Conservation (phyloP, 2,329 filamentous ascomycete genomes). For the Colletotrichum melonis region DNA sequence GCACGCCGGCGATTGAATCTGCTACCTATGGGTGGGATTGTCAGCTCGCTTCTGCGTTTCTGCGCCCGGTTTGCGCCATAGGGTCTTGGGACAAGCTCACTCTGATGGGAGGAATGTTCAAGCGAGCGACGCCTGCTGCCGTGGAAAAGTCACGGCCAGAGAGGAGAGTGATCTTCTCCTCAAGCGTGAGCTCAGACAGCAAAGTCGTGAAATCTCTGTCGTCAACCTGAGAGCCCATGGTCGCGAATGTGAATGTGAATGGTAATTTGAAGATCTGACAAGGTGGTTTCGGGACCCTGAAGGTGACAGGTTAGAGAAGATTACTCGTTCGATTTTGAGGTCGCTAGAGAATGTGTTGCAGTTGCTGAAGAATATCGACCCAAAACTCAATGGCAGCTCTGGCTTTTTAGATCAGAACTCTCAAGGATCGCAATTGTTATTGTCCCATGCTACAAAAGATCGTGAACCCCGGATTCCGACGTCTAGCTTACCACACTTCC, state of each 20-base stretch:
- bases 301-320: too few species aligned
- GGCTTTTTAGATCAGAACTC: not conserved
- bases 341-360: not conserved
- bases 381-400: not conserved
- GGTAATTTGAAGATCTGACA: not conserved
- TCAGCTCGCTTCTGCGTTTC: not conserved
- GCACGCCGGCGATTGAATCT: conserved; percentile 36
- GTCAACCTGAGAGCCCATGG: conserved; percentile 13
- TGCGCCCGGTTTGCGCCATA: not conserved
- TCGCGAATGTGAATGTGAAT: not conserved
- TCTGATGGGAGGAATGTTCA: conserved; percentile 33
- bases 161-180: conserved; percentile 32
- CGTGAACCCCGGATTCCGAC: not conserved
- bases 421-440: not conserved
- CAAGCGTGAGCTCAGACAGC: conserved; percentile 18
- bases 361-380: not conserved
- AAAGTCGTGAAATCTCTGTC: conserved; percentile 28
- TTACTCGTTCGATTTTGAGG: not conserved
- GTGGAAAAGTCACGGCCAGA: conserved; percentile 36
- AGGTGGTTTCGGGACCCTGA: not conserved
- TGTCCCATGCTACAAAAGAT: not conserved
- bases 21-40: conserved; percentile 14
- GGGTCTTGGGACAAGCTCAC: not conserved
- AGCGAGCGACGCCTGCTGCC: conserved; percentile 30
- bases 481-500: not conserved